These are phyloP conservation scores for Cyberlindnera suaveolens DNA, from an alignment of 805 yeast species.

Conservation along the genomic window DNA sequence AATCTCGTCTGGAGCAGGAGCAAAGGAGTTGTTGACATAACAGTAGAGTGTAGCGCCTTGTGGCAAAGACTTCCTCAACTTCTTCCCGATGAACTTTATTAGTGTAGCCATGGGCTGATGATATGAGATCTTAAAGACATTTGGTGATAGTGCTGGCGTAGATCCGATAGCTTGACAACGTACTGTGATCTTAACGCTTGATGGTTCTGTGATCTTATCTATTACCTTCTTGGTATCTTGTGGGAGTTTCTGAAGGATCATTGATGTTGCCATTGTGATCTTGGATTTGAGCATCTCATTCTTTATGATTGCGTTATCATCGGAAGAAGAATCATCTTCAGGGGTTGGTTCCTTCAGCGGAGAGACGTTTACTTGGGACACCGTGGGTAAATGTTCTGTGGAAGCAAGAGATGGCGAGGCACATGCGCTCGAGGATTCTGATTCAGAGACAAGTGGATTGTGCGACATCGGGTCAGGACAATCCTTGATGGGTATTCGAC, in stretches of 20 bases:
- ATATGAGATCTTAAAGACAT: constrained; percentile 42
- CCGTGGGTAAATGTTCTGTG: not conserved
- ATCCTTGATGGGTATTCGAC: no score
- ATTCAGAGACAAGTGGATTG: constrained; percentile 20
- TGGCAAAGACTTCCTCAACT: constrained; percentile 24
- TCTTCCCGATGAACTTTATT: constrained; percentile 37
- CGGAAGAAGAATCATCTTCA: not conserved
- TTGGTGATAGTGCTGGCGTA: constrained; percentile 42
- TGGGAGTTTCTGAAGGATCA: constrained; percentile 17
- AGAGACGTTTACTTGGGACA: constrained; percentile 3
- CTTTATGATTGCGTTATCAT: constrained; percentile 8
- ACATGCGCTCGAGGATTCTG: constrained; percentile 18
- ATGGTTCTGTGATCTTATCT: constrained; percentile 8
- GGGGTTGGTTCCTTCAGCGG: not conserved
- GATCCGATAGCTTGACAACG: constrained; percentile 60
- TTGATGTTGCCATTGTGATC: constrained; percentile 19
- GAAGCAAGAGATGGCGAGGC: constrained; percentile 6
- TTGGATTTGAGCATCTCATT: constrained; percentile 17
- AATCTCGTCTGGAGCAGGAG: constrained; percentile 40
- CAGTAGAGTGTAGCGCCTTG: constrained; percentile 27
- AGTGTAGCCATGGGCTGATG: constrained; percentile 42
- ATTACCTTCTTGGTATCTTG: constrained; percentile 13
- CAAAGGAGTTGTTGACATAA: constrained; percentile 39
- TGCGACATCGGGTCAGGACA: constrained; percentile 1
- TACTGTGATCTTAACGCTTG: constrained; percentile 30